These are phyloP conservation scores for Beauveria bassiana DNA, from an alignment of 2,329 filamentous ascomycete genomes.

Conservation along the genomic window DNA sequence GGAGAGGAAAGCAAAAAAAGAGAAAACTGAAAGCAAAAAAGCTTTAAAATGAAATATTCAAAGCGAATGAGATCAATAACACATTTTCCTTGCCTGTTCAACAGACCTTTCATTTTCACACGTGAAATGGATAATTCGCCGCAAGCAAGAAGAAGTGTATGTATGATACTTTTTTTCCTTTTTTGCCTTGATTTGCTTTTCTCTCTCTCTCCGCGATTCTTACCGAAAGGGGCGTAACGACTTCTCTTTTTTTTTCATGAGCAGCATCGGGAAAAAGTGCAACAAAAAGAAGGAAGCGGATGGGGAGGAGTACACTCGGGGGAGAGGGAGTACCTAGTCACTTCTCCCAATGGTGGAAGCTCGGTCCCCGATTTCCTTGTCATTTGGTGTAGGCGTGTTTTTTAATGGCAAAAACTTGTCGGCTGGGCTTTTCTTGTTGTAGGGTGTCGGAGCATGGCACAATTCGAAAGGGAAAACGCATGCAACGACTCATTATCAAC, in stretches of 20 bases:
- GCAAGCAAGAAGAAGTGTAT: constrained; percentile 1
- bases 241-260: neutral
- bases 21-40: constrained; percentile 10
- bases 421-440: constrained; percentile 6
- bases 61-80: constrained; percentile 12
- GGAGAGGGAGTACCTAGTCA: neutral
- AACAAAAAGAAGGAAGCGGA: neutral
- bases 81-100: constrained; percentile 12
- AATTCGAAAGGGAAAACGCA: constrained; percentile 31
- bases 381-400: constrained; percentile 9
- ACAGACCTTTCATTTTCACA: neutral
- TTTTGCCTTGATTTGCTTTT: neutral
- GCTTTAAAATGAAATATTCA: constrained; percentile 12
- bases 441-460: constrained; percentile 26
- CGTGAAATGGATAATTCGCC: constrained; percentile 8
- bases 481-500: constrained; percentile 21
- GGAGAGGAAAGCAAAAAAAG: neutral
- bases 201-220: neutral
- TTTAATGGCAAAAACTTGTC: constrained; percentile 3
- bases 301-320: neutral
- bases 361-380: neutral
- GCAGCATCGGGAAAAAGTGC: constrained; percentile 5
- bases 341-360: neutral
- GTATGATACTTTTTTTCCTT: neutral
- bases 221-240: constrained; percentile 3